Base-by-base conservation (phyloP, 805 yeast species). In the Yarrowia sp. region DNA sequence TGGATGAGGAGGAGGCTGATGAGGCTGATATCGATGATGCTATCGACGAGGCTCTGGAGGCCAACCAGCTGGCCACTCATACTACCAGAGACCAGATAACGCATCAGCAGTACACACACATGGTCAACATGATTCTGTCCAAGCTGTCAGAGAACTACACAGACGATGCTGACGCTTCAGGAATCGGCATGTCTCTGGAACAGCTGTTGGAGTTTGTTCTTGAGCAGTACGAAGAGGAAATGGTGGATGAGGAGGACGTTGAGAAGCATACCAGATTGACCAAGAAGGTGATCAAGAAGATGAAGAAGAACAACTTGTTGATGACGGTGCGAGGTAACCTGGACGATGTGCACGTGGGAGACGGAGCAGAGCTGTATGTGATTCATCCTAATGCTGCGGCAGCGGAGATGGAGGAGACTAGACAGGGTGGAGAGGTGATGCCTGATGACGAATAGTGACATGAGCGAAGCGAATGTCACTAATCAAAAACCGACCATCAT, bases 141-240 rank as follows among this genome's bases (percentile, higher is more conserved):
- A 55, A 55, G 61, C 79, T 92, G 68, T 92, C 92, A 32, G 80
- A 82, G 62, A 84, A 84, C 70, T 84, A 88, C 10, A 79, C 84
- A n/a, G 84, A 83, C 65, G 83, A 82, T 66, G 86, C 84, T 66
- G 81, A 79, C 38, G 74, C 74, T 1, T 80, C 77, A 11, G 79
- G 74, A 55, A 79, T 80, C 32, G 97, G 96, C 8, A 76, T 89
- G 65, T 84, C 89, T 0, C 87, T 86, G 4, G 84, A 83, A 7
- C 86, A 85, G 41, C 78, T 95, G 57, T 84, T 87, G n/a, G 87
- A 89, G 51, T 89, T 92, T 88, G 95, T 92, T 75, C 80, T 93
- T 71, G 78, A 83, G 41, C 88, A 86, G 69, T 84, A 84, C 66
- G 97, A 90, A 75, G 84, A 84, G 67, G 87, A 84, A 58, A 78